Conservation (phyloP, 2,329 filamentous ascomycete species). For the Stenocarpella maydis region DNA sequence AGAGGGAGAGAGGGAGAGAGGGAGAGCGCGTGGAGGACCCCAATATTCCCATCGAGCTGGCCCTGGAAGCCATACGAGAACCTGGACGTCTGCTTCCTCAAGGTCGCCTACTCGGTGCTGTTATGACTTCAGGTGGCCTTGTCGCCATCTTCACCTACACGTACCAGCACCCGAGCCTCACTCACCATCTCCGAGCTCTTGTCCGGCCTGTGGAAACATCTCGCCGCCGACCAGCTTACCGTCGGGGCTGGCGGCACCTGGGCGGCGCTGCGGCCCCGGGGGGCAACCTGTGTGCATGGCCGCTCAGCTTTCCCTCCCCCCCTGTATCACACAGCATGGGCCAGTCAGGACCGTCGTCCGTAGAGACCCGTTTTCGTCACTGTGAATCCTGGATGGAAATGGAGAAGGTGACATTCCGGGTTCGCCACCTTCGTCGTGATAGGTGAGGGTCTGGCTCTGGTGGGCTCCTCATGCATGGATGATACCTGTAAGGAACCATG, state of each 20-base stretch:
- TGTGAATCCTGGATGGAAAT: too few species aligned
- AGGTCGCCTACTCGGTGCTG: slow-evolving; percentile 1
- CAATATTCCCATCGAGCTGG: neutral
- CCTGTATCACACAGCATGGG: too few species aligned
- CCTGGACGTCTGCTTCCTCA: neutral
- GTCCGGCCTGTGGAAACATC: neutral
- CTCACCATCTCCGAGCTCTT: neutral
- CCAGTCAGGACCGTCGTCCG: too few species aligned
- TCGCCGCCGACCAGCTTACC: neutral
- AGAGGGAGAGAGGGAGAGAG: too few species aligned
- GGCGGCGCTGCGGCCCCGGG: slow-evolving; percentile 17
- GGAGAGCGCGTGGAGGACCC: neutral
- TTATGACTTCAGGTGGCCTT: neutral
- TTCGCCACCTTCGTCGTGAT: neutral
- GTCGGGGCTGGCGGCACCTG: slow-evolving; percentile 13
- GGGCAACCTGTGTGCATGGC: too few species aligned
- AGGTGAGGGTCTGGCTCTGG: neutral
- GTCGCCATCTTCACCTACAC: neutral
- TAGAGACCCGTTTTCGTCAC: too few species aligned
- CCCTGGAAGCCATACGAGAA: neutral
- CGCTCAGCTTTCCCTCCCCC: too few species aligned
- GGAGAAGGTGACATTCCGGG: neutral
- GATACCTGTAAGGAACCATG: neutral
- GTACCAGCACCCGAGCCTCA: neutral
- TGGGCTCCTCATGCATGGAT: neutral